phyloP scores from a whole-genome alignment of 352 stramenopile genomes.

The Thraustotheca clavata region DNA sequence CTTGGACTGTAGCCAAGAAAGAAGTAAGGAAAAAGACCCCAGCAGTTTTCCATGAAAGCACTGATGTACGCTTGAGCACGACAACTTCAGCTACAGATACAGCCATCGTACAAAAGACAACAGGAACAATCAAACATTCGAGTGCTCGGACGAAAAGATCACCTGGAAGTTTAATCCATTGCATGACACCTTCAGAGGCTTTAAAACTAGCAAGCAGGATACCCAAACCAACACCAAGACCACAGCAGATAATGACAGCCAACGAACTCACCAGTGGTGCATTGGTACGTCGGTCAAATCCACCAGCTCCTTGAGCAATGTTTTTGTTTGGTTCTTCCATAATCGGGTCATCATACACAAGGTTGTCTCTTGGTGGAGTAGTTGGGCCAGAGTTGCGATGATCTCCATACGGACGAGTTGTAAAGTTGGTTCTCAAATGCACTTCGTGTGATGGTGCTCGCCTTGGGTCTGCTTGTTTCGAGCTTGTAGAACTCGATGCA shows the following conservation, averaged over 20 bases:
- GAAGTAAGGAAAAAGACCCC: constrained; percentile 41
- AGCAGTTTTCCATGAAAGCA: constrained; percentile 40
- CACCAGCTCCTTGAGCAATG: background rate
- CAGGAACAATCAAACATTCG: constrained; percentile 55
- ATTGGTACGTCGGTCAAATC: constrained; percentile 4
- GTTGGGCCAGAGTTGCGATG: background rate
- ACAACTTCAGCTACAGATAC: constrained; percentile 52
- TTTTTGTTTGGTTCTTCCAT: constrained; percentile 1
- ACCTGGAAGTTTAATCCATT: constrained; percentile 49
- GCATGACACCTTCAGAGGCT: constrained; percentile 28
- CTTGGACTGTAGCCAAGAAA: constrained; percentile 34
- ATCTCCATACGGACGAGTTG: background rate
- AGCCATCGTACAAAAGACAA: constrained; percentile 61
- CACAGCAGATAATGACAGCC: constrained; percentile 30
- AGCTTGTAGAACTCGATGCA: background rate
- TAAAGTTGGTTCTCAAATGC: constrained; percentile 7
- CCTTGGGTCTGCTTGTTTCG: background rate
- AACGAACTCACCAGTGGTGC: constrained; percentile 4
- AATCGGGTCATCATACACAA: background rate
- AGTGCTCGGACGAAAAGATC: constrained; percentile 52
- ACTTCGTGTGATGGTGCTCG: background rate
- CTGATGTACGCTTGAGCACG: constrained; percentile 40
- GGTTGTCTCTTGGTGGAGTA: background rate
- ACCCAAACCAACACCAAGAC: constrained; percentile 36
- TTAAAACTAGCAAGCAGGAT: constrained; percentile 29